Conservation (phyloP, 768 basidiomycete genomes). For the Agrocybe praecox region DNA sequence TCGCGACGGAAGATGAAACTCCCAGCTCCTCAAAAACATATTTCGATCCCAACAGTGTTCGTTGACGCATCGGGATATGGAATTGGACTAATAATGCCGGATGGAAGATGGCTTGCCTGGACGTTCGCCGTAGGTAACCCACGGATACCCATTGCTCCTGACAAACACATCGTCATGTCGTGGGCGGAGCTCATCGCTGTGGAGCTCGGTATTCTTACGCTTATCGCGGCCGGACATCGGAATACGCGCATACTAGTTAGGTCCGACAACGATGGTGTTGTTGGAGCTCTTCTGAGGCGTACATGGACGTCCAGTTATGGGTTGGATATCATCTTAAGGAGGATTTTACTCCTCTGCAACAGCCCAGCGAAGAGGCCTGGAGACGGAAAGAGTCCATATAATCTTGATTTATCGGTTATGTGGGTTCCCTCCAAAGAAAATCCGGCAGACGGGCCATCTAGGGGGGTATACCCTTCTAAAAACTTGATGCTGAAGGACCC, state of each 20-base stretch:
- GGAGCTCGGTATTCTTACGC: conserved; percentile 33
- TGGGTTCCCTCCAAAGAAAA: conserved; percentile 28
- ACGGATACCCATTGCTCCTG: conserved; percentile 9
- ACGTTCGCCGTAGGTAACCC: conserved; percentile 25
- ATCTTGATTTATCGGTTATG: conserved; percentile 13
- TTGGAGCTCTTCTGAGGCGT: conserved; percentile 19
- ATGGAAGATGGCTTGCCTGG: conserved; percentile 35
- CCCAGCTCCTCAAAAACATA: background rate
- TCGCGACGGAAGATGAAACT: background rate
- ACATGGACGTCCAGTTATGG: conserved; percentile 24
- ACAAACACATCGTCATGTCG: conserved; percentile 31
- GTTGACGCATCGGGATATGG: background rate
- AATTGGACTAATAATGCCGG: background rate
- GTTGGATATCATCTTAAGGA: conserved; percentile 25
- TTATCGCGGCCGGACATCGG: conserved; percentile 19
- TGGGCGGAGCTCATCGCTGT: conserved; percentile 47
- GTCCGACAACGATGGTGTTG: conserved; percentile 38
- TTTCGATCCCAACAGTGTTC: background rate
- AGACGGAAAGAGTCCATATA: conserved; percentile 12
- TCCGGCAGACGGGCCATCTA: conserved; percentile 25
- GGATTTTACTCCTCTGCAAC: conserved; percentile 26
- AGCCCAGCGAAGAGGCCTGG: background rate
- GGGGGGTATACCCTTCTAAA: conserved; percentile 9
- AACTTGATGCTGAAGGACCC: background rate
- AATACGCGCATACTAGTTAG: conserved; percentile 27